Conservation (phyloP, 2,329 filamentous ascomycete genomes). For the Cytospora mali region DNA sequence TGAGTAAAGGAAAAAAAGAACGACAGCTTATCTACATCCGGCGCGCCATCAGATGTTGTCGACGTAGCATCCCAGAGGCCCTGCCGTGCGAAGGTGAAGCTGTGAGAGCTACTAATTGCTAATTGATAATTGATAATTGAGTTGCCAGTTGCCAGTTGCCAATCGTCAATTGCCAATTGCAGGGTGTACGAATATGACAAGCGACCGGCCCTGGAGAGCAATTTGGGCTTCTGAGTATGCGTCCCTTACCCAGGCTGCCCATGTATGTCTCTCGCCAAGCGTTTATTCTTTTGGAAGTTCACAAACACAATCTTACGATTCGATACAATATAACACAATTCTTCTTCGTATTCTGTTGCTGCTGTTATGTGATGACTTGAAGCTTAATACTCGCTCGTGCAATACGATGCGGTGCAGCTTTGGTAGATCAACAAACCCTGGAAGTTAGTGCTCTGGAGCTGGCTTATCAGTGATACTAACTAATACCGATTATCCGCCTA, state of each 20-base stretch:
- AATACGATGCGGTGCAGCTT: no score
- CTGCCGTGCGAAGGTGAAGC: not conserved
- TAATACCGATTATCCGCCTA: conserved; percentile 22
- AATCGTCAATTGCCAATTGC: no score
- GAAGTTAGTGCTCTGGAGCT: not conserved
- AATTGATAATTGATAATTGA: not conserved
- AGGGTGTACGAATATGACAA: no score
- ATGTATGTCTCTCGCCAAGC: not conserved
- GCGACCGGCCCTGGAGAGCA: no score
- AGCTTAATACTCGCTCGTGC: no score
- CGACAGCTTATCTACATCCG: not conserved
- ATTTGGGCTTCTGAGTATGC: no score
- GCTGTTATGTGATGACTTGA: not conserved
- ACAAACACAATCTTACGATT: not conserved
- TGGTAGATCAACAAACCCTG: not conserved
- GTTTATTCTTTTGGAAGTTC: not conserved
- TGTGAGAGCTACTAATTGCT: not conserved
- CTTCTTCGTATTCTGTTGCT: no score
- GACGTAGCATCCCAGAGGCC: not conserved
- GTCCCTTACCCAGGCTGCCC: no score
- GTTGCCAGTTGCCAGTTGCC: not conserved
- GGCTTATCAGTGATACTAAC: not conserved
- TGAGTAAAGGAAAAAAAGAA: not conserved
- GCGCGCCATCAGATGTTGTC: not conserved
- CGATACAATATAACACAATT: no score